phyloP scores from a whole-genome alignment of 2,329 filamentous ascomycete genomes.

The Coniosporium uncinatum region DNA sequence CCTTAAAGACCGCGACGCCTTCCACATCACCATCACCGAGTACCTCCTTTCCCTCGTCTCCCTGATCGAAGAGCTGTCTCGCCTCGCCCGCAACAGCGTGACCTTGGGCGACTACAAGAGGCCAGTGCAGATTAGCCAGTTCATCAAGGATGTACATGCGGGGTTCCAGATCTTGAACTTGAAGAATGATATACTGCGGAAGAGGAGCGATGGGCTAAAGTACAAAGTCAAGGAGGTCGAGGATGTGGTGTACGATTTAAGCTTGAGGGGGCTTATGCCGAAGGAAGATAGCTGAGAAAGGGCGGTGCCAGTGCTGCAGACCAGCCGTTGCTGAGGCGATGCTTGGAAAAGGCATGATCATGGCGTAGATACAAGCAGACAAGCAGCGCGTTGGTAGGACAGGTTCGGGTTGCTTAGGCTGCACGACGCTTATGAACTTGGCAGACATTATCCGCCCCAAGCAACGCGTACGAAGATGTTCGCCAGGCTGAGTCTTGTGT shows the following conservation, averaged over 20 bases:
- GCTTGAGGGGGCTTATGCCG: constrained; percentile 75
- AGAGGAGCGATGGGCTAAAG: constrained; percentile 89
- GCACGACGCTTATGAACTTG: too few species aligned
- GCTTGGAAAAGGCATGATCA: too few species aligned
- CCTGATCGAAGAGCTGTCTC: constrained; percentile 84
- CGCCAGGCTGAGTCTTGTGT: too few species aligned
- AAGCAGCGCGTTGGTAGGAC: too few species aligned
- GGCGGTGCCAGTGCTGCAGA: too few species aligned
- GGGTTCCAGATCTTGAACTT: constrained; percentile 97
- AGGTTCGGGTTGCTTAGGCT: too few species aligned
- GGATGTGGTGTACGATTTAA: constrained; percentile 95
- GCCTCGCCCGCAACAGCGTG: constrained; percentile 90
- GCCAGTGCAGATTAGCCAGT: constrained; percentile 82
- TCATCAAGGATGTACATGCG: constrained; percentile 92
- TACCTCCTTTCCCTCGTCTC: constrained; percentile 87
- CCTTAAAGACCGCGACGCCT: constrained; percentile 81
- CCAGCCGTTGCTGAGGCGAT: too few species aligned
- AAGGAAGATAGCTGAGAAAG: constrained; percentile 18
- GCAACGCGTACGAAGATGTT: too few species aligned
- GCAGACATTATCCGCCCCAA: too few species aligned
- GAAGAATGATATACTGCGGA: constrained; percentile 89
- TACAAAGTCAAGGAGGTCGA: constrained; percentile 98
- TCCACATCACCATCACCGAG: constrained; percentile 96
- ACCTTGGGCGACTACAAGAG: constrained; percentile 84
- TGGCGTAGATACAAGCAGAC: too few species aligned